Base-by-base conservation (phyloP, 371 early-diverging fungal genomes). In the Basidiobolus meristosporus region DNA sequence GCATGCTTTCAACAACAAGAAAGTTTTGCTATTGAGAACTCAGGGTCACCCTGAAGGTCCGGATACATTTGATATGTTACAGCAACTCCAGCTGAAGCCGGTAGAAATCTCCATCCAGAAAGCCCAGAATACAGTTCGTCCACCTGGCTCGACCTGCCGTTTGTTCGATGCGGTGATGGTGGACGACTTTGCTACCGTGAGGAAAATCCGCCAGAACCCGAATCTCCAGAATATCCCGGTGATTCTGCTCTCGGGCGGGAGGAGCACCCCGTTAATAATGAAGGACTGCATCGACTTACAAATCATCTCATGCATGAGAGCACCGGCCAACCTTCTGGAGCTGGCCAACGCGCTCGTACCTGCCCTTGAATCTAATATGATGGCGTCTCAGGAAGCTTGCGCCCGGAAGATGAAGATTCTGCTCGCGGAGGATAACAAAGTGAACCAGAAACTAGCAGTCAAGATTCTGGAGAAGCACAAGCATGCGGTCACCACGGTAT, bases 361-460 rank as follows among this genome's bases (percentile, higher is more conserved):
- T 9, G 79, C 79, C 0, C 56, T 82, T 29, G 79, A 77, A 47
- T 70, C 66, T 1, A 60, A 75, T 41, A 60, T 70, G 12, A 52
- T 67, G 6, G 35, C 68, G 14, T 52, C 54, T 40, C 3, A 9
- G 26, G 26, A 26, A 26, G 46, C 49, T 17, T 39, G 47, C 7
- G 48, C 43, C 38, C 45, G 49, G 43, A 56, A 52, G 37, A 26
- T 26, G 26, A 26, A 26, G 9, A 77, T 86, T 41, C 47, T 86
- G 21, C 50, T 86, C 12, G 83, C 78, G 3, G 86, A 83, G 50
- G 86, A 83, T 43, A 82, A 86, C 39, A 58, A 73, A 36, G 78
- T 86, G 28, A 86, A 86, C 51, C 82, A 82, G 42, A 77, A 71
- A 50, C 51, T 86, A 39, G 80, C 79, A 0, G 65, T 81, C 12